These are phyloP conservation scores for Phialophora chinensis DNA, from an alignment of 2,329 filamentous ascomycete species.

Conservation along the genomic window DNA sequence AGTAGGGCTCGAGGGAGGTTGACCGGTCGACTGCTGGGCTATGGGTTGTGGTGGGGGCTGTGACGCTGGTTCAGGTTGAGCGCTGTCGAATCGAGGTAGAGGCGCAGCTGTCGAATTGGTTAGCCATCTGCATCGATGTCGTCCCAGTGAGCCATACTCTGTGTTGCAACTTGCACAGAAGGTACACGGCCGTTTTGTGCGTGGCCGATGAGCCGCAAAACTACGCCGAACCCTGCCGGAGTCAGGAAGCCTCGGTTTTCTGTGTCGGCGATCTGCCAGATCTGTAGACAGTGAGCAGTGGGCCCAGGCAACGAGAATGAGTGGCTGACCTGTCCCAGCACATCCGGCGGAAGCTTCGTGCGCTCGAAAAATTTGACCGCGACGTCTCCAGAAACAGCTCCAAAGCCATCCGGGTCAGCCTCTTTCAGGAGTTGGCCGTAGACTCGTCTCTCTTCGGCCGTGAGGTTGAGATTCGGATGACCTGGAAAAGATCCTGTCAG, in stretches of 20 bases:
- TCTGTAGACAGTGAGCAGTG: conserved; percentile 60
- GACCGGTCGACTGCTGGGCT: conserved; percentile 61
- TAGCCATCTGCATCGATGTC: conserved; percentile 16
- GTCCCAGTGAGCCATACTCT: conserved; percentile 57
- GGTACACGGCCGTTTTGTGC: conserved; percentile 87
- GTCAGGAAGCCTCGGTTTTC: conserved; percentile 96
- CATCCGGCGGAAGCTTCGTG: conserved; percentile 82
- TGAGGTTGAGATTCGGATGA: conserved; percentile 78
- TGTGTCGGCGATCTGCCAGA: conserved; percentile 98
- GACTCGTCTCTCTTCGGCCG: conserved; percentile 87
- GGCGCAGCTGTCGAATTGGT: conserved; percentile 65
- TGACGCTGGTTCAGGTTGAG: conserved; percentile 18
- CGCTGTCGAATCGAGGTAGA: conserved; percentile 84
- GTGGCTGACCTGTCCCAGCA: conserved; percentile 78
- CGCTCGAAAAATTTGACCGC: conserved; percentile 98
- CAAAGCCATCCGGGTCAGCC: conserved; percentile 88
- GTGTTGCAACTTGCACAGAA: conserved; percentile 78
- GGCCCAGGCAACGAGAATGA: not conserved
- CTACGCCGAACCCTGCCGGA: conserved; percentile 89
- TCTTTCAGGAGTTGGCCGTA: conserved; percentile 93
- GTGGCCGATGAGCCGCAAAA: conserved; percentile 91
- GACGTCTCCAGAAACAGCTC: conserved; percentile 92
- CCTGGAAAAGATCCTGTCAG: conserved; percentile 39
- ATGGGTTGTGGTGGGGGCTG: conserved; percentile 44
- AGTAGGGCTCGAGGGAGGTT: conserved; percentile 54